These are phyloP conservation scores for Mycena olivaceomarginata DNA, from an alignment of 768 basidiomycete genomes.

Conservation along the genomic window DNA sequence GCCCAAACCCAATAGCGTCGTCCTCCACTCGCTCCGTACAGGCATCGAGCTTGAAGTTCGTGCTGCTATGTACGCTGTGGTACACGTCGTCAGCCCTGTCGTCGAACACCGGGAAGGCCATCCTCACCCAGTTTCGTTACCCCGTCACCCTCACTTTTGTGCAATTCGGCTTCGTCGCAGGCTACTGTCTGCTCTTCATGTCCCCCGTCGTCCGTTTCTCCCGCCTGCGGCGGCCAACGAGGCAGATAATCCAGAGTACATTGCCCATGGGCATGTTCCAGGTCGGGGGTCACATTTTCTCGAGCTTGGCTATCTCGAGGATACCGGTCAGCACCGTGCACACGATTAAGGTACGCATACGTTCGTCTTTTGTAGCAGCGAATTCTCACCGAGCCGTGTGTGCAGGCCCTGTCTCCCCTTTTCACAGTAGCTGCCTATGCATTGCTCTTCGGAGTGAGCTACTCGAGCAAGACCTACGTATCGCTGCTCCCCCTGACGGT, in stretches of 20 bases:
- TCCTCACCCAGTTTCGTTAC: conserved; percentile 94
- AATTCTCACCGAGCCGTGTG: conserved; percentile 18
- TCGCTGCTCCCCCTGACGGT: conserved; percentile 96
- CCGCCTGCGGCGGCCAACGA: conserved; percentile 81
- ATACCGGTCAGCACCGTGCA: conserved; percentile 99
- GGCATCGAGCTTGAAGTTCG: conserved; percentile 68
- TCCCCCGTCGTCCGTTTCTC: conserved; percentile 82
- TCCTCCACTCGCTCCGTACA: conserved; percentile 54
- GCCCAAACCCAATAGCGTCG: conserved; percentile 46
- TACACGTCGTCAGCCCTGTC: conserved; percentile 95
- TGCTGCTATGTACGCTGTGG: conserved; percentile 92
- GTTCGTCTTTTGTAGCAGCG: not conserved
- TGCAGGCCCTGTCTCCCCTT: conserved; percentile 94
- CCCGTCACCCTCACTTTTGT: conserved; percentile 98
- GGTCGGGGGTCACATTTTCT: conserved; percentile 98
- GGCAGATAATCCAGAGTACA: conserved; percentile 84
- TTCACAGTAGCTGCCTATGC: conserved; percentile 99
- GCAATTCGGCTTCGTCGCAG: conserved; percentile 96
- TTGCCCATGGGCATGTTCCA: conserved; percentile 98
- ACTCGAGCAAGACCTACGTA: conserved; percentile 92
- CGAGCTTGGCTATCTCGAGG: conserved; percentile 96
- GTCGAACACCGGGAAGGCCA: conserved; percentile 97
- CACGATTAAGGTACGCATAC: conserved; percentile 92
- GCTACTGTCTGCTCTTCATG: conserved; percentile 91
- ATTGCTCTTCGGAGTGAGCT: conserved; percentile 93